Conservation (phyloP, 805 yeast genomes). For the Wickerhamomyces bovis region DNA sequence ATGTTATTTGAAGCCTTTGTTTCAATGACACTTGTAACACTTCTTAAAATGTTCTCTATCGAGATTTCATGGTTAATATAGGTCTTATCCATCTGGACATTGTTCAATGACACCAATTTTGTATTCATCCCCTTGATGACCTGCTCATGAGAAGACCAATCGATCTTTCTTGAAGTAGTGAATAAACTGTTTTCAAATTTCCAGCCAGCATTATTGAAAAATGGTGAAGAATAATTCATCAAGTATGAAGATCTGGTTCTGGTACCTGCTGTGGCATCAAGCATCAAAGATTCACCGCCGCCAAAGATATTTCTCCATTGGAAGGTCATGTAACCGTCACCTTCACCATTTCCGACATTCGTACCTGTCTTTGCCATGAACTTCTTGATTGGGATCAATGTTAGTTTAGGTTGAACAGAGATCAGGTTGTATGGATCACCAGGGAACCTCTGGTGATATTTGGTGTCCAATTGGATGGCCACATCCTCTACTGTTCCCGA, state of each 20-base stretch:
- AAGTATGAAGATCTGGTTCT: constrained; percentile 51
- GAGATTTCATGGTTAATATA: constrained; percentile 43
- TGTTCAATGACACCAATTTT: constrained; percentile 24
- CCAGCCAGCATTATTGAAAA: constrained; percentile 43
- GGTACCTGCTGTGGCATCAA: constrained; percentile 56
- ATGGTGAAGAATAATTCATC: constrained; percentile 46
- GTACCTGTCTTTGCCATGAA: constrained; percentile 90
- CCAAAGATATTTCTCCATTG: constrained; percentile 59
- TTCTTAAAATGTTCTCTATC: constrained; percentile 39
- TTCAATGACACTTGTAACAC: constrained; percentile 34
- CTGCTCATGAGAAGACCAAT: constrained; percentile 53
- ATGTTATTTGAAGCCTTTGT: constrained; percentile 44
- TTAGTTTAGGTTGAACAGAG: constrained; percentile 25
- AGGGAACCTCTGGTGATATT: background rate
- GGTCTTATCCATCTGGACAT: constrained; percentile 8
- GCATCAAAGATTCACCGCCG: constrained; percentile 55
- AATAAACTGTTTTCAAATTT: constrained; percentile 46
- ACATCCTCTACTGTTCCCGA: constrained; percentile 39
- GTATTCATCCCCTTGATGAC: constrained; percentile 36
- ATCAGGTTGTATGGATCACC: constrained; percentile 9
- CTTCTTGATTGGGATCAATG: constrained; percentile 50
- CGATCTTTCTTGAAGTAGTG: constrained; percentile 44
- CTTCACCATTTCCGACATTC: constrained; percentile 94
- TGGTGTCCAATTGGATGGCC: constrained; percentile 27
- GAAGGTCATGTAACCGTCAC: constrained; percentile 83